A percentile compares a stretch with the other conserved stretches of the same genome.
Conservation (phyloP, 768 basidiomycete species). For the Jaapia argillacea region DNA sequence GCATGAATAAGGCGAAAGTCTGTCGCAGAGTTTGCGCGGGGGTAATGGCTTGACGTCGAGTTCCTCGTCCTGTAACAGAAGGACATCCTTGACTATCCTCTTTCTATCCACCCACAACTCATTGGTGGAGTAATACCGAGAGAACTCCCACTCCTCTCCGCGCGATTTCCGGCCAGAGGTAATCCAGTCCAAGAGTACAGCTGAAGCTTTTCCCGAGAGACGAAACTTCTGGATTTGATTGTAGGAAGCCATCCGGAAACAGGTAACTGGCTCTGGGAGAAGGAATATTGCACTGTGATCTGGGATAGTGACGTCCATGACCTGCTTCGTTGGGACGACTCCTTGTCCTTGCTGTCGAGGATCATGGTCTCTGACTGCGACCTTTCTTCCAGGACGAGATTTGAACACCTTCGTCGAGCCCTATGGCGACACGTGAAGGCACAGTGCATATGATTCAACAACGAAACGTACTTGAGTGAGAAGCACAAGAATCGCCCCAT, state of each 20-base stretch:
- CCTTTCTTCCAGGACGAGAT: slow-evolving; percentile 51
- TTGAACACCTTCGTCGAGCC: slow-evolving; percentile 96
- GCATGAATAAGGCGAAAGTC: slow-evolving; percentile 75
- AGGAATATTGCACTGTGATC: slow-evolving; percentile 56
- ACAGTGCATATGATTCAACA: neutral
- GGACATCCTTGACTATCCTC: slow-evolving; percentile 66
- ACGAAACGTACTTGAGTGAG: slow-evolving; percentile 66
- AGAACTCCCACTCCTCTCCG: slow-evolving; percentile 88
- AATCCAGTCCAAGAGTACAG: slow-evolving; percentile 82
- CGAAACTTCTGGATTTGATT: slow-evolving; percentile 75
- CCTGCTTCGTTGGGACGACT: no score
- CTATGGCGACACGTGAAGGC: slow-evolving; percentile 25
- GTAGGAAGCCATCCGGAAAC: slow-evolving; percentile 79
- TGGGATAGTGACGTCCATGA: slow-evolving; percentile 46
- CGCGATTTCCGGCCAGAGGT: slow-evolving; percentile 78
- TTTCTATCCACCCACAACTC: slow-evolving; percentile 62
- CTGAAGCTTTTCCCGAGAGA: slow-evolving; percentile 47
- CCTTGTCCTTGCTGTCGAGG: slow-evolving; percentile 21
- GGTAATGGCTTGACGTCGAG: slow-evolving; percentile 15
- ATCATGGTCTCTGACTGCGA: neutral
- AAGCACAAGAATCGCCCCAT: slow-evolving; percentile 51
- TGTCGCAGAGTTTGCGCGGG: slow-evolving; percentile 41
- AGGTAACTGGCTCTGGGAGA: slow-evolving; percentile 89
- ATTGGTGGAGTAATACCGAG: slow-evolving; percentile 76
- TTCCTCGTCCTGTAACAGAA: slow-evolving; percentile 54